phyloP scores from a whole-genome alignment of 805 yeast species.

The Gaillardinia entomophila region DNA sequence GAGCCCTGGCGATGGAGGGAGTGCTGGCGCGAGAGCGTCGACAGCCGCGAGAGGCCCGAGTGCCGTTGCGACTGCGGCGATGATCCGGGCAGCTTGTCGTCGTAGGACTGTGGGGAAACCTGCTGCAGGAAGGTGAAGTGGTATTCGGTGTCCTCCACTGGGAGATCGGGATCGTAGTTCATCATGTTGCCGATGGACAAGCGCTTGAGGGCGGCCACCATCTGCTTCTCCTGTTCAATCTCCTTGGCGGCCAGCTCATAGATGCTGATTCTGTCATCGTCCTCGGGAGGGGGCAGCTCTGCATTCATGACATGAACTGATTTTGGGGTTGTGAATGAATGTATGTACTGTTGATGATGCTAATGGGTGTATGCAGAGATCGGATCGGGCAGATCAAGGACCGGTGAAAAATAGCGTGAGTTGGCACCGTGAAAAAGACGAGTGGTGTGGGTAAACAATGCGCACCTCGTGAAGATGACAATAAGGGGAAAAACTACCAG shows the following conservation, averaged over 20 bases:
- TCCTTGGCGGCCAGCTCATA: conserved; percentile 63
- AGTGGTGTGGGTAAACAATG: not conserved
- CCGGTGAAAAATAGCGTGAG: too few relatives aligned
- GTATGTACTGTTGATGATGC: too few relatives aligned
- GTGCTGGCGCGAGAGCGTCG: conserved; percentile 1
- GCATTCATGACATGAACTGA: too few relatives aligned
- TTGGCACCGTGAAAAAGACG: not conserved
- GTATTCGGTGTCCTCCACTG: conserved; percentile 32
- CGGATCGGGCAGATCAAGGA: too few relatives aligned
- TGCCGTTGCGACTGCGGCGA: not conserved
- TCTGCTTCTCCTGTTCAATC: conserved; percentile 66
- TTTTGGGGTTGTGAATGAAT: too few relatives aligned
- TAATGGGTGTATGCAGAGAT: too few relatives aligned
- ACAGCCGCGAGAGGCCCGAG: not conserved
- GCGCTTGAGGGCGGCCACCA: conserved; percentile 69
- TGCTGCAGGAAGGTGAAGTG: conserved; percentile 20
- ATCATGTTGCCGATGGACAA: conserved; percentile 61
- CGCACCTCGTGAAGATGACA: not conserved
- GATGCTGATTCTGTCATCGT: conserved; percentile 1
- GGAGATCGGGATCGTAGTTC: conserved; percentile 67
- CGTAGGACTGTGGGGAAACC: not conserved
- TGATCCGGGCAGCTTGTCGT: not conserved
- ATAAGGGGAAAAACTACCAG: too few relatives aligned
- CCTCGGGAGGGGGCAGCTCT: too few relatives aligned
- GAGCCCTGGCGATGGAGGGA: conserved; percentile 2